These are phyloP conservation scores for Aureobasidium sp. DNA, from an alignment of 2,329 filamentous ascomycete species.

Conservation along the genomic window DNA sequence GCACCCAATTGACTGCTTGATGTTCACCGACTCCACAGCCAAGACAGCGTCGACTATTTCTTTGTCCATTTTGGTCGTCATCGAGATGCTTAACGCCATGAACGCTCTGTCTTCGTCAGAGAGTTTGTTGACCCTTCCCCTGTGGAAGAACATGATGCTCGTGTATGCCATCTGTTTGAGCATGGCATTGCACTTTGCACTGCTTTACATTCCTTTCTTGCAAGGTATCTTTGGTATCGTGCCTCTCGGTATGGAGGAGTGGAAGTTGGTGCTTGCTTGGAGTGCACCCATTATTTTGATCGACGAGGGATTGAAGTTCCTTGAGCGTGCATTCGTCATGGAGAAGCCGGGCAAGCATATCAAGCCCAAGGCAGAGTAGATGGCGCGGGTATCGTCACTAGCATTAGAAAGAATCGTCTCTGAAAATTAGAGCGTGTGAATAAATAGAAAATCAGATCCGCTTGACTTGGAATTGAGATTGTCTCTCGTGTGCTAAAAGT, in stretches of 20 bases:
- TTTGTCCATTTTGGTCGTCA: conserved; percentile 83
- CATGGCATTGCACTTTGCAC: conserved; percentile 90
- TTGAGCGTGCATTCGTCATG: conserved; percentile 49
- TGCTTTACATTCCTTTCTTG: conserved; percentile 85
- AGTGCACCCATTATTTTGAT: conserved; percentile 86
- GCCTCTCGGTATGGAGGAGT: conserved; percentile 77
- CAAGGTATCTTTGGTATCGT: conserved; percentile 86
- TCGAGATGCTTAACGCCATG: conserved; percentile 99
- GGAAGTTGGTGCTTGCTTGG: conserved; percentile 83
- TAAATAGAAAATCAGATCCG: background rate
- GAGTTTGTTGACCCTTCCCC: conserved; percentile 80
- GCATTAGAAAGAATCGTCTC: background rate
- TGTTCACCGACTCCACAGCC: conserved; percentile 80
- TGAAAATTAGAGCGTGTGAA: background rate
- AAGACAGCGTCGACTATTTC: conserved; percentile 90
- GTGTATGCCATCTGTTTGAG: conserved; percentile 89
- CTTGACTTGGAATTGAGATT: background rate
- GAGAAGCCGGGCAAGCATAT: conserved; percentile 14
- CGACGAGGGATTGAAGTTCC: conserved; percentile 73
- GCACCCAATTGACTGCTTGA: conserved; percentile 81
- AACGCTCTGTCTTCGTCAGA: conserved; percentile 95
- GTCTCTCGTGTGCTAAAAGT: too few species aligned
- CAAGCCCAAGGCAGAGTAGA: conserved; percentile 17
- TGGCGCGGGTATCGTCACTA: background rate
- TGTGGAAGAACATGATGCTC: conserved; percentile 99